phyloP scores from a whole-genome alignment of 768 basidiomycete genomes.

The Termitomyces sp. region DNA sequence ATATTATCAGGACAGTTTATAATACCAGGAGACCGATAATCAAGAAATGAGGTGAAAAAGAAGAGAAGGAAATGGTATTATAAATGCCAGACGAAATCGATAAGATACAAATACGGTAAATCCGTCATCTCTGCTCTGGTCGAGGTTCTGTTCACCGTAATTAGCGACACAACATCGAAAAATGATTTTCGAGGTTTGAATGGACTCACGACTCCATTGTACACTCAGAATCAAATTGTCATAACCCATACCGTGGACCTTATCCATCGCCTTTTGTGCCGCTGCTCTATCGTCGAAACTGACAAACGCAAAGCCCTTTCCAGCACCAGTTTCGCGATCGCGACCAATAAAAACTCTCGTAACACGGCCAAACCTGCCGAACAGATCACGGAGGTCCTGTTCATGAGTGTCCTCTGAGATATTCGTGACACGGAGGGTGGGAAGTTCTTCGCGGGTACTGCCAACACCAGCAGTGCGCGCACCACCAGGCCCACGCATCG shows the following conservation, averaged over 20 bases:
- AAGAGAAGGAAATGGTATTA: background rate
- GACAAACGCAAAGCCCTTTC: conserved; percentile 97
- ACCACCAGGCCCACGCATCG: conserved; percentile 67
- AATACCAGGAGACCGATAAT: background rate
- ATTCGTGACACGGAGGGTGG: conserved; percentile 95
- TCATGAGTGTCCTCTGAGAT: conserved; percentile 95
- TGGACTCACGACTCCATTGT: conserved; percentile 55
- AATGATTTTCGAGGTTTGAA: background rate
- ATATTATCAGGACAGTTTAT: no score
- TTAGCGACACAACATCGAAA: background rate
- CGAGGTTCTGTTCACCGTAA: conserved; percentile 23
- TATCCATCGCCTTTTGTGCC: conserved; percentile 87
- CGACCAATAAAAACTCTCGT: conserved; percentile 90
- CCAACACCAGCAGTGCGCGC: conserved; percentile 61
- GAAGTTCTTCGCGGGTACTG: conserved; percentile 79
- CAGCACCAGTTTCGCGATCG: conserved; percentile 90
- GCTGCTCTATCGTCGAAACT: conserved; percentile 79
- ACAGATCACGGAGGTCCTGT: conserved; percentile 88
- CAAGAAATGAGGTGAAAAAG: background rate
- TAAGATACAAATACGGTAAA: background rate
- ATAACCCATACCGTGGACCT: conserved; percentile 88
- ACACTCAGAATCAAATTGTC: conserved; percentile 81
- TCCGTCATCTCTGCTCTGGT: conserved; percentile 17
- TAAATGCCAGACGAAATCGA: background rate
- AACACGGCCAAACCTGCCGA: conserved; percentile 79